phyloP scores from a whole-genome alignment of 169 alveolate species.

The Eimeria necatrix region DNA sequence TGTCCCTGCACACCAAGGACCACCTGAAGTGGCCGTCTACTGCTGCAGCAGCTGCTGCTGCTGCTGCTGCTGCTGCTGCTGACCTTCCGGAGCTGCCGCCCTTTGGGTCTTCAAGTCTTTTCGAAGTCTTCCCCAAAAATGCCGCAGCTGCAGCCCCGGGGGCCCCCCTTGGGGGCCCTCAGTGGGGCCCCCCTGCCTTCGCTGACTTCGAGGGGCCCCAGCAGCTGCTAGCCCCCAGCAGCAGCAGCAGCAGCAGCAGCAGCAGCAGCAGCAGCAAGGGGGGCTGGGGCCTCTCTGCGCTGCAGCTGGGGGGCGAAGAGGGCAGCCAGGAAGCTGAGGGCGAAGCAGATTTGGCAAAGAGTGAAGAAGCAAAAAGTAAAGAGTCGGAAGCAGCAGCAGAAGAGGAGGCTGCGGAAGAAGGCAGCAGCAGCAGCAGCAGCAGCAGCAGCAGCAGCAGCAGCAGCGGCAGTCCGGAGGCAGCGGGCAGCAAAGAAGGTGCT shows the following conservation, averaged over 20 bases:
- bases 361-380: no score
- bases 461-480: background rate
- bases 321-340: no score
- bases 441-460: background rate
- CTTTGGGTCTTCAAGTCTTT: no score
- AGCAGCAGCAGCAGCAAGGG: background rate
- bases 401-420: background rate
- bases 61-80: background rate
- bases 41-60: background rate
- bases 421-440: conserved; percentile 35
- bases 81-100: no score
- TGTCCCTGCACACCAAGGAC: background rate
- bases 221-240: background rate
- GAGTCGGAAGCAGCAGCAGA: background rate
- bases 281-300: no score
- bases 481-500: background rate
- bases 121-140: no score
- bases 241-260: background rate
- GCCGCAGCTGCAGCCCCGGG: no score
- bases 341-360: no score
- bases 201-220: background rate
- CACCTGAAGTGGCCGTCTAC: no score
- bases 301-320: no score
- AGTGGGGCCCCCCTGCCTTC: no score
- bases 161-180: no score